Evolutionary conservation across 129 eudicot genomes (phyloP).

Genomic region (Pulicaria dysenterica): DNA sequence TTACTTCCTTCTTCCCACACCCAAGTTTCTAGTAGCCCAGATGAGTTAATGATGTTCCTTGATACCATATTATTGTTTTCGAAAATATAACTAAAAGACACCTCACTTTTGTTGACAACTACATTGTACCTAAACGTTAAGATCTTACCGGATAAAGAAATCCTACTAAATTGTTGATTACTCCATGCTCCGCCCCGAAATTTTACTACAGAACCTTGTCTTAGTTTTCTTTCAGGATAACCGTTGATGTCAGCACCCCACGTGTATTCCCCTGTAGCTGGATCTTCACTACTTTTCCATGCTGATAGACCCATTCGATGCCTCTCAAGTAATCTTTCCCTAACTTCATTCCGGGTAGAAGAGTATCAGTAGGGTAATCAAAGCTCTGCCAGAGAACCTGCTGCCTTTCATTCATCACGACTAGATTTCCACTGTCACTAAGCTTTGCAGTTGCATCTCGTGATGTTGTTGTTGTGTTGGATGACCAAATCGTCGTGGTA

Average conservation of each 20-base stretch:
- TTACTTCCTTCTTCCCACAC: slow-evolving; percentile 33
- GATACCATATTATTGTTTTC: background rate
- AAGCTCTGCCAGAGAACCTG: too few species aligned
- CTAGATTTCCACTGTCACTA: too few species aligned
- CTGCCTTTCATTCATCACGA: too few species aligned
- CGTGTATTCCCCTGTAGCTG: slow-evolving; percentile 14
- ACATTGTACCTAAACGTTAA: slow-evolving; percentile 6
- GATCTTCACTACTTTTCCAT: slow-evolving; percentile 29
- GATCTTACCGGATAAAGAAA: background rate
- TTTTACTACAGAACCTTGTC: background rate
- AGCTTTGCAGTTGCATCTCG: too few species aligned
- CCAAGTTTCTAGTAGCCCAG: slow-evolving; percentile 14
- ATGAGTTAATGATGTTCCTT: slow-evolving; percentile 21
- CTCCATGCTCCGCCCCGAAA: slow-evolving; percentile 34
- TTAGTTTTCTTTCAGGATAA: slow-evolving; percentile 30
- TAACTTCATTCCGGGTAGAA: too few species aligned
- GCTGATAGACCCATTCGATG: slow-evolving; percentile 14
- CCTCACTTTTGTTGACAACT: slow-evolving; percentile 15
- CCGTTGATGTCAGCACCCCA: slow-evolving; percentile 3
- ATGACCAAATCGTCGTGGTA: too few species aligned
- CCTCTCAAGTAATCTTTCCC: too few species aligned
- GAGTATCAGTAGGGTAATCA: too few species aligned
- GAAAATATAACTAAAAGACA: slow-evolving; percentile 28
- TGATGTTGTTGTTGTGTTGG: too few species aligned
- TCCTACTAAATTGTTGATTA: slow-evolving; percentile 19